These are phyloP conservation scores for Starmerella powellii DNA, from an alignment of 805 yeast species.

Conservation along the genomic window DNA sequence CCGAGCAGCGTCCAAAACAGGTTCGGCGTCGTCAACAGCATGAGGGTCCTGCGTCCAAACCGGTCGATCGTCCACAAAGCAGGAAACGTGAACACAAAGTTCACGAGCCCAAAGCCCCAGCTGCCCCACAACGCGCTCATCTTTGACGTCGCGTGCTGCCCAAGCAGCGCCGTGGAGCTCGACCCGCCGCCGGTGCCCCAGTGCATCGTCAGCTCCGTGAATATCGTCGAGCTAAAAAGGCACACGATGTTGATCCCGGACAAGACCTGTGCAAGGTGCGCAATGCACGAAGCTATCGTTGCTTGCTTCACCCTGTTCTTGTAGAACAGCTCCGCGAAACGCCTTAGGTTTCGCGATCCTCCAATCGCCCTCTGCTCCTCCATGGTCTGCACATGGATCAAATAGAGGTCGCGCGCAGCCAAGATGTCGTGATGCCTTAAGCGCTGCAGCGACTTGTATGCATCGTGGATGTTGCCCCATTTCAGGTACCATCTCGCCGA, in stretches of 20 bases:
- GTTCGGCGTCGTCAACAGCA: slow-evolving; percentile 48
- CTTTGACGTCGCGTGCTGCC: slow-evolving; percentile 24
- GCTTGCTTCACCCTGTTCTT: slow-evolving; percentile 64
- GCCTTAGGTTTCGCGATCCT: slow-evolving; percentile 20
- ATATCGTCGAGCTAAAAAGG: slow-evolving; percentile 69
- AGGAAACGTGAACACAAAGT: slow-evolving; percentile 70
- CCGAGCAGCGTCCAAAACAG: slow-evolving; percentile 43
- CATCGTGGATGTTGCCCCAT: slow-evolving; percentile 38
- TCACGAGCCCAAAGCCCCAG: slow-evolving; percentile 75
- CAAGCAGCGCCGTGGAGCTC: slow-evolving; percentile 22
- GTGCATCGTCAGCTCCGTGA: slow-evolving; percentile 38
- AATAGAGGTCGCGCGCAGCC: slow-evolving; percentile 56
- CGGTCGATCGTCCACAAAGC: slow-evolving; percentile 70
- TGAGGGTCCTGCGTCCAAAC: slow-evolving; percentile 56
- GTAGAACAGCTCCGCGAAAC: slow-evolving; percentile 20
- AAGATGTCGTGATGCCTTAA: slow-evolving; percentile 39
- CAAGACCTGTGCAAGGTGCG: slow-evolving; percentile 83
- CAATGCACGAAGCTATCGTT: slow-evolving; percentile 64
- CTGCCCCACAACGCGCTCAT: slow-evolving; percentile 62
- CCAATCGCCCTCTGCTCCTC: slow-evolving; percentile 41
- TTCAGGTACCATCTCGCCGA: slow-evolving; percentile 60
- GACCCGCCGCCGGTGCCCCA: slow-evolving; percentile 9
- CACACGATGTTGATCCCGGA: slow-evolving; percentile 86
- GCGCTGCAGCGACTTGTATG: slow-evolving; percentile 38
- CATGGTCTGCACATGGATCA: slow-evolving; percentile 41